Conservation (phyloP, 1,284 basidiomycete species). For the Lentinula novae-zelandiae region DNA sequence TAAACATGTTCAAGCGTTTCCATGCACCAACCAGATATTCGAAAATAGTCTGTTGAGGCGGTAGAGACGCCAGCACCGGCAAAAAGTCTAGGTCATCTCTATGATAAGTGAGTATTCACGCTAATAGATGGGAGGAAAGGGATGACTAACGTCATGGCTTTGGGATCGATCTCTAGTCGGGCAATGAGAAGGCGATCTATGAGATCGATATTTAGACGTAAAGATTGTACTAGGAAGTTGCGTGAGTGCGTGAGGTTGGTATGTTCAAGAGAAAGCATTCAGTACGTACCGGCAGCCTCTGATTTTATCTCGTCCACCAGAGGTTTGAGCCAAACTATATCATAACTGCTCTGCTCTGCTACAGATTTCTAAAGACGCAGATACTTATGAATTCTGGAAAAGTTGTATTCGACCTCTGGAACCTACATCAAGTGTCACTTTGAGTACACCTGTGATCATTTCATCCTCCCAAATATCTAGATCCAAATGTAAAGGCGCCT, state of each 20-base stretch:
- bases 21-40: slow-evolving; percentile 92
- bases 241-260: slow-evolving; percentile 4
- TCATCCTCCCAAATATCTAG: slow-evolving; percentile 70
- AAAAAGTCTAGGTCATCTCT: slow-evolving; percentile 83
- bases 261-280: not conserved
- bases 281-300: slow-evolving; percentile 56
- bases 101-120: slow-evolving; percentile 12
- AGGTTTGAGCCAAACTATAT: slow-evolving; percentile 81
- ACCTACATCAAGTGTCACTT: slow-evolving; percentile 78
- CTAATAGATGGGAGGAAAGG: not conserved
- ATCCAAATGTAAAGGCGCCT: slow-evolving; percentile 50
- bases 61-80: slow-evolving; percentile 76
- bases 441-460: slow-evolving; percentile 65
- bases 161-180: slow-evolving; percentile 80
- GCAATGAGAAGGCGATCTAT: slow-evolving; percentile 84
- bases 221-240: slow-evolving; percentile 21
- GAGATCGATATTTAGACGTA: slow-evolving; percentile 52
- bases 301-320: slow-evolving; percentile 69
- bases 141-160: slow-evolving; percentile 62
- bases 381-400: not conserved
- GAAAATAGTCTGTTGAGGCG: slow-evolving; percentile 77
- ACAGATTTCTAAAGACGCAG: slow-evolving; percentile 49
- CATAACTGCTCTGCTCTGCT: slow-evolving; percentile 68
- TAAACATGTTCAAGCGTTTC: slow-evolving; percentile 72
- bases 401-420: not conserved